Base-by-base conservation (phyloP, 1,284 basidiomycete species). In the Rhodotorula sp. region DNA sequence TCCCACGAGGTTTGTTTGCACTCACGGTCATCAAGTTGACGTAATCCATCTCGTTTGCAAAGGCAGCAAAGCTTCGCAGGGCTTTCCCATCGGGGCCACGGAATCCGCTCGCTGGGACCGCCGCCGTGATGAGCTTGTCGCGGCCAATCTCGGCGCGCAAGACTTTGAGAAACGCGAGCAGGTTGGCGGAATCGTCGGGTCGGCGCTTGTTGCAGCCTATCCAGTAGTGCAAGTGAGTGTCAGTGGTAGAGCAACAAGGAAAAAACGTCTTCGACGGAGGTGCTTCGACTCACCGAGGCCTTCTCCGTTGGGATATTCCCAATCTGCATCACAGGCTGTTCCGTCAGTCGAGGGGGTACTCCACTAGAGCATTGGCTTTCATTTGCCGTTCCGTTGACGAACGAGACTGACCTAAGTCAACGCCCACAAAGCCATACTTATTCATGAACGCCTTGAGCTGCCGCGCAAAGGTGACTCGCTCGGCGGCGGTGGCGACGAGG, bases 261-360 rank as follows among this genome's bases (percentile, higher is more conserved):
- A 34, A 34, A 34, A 34, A 34, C 34, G 34, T 34, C 34, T 34
- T 34, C 34, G 34, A 34, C 4, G 34, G 18, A 63, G 61, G 12
- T 3, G 10, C 12, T 28, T 15, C 26, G 23, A 38, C 56, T 47
- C 5, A 57, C 68, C 69, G 43, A 74, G 66, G 2, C 64, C 72
- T 2, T 77, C 70, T 66, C 84, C 85, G 57, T 88, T 90, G 57
- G 92, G 92, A 80, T 93, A 95, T 81, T 94, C 93, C 92, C 91
- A 94, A 80, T 94, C 92, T 60, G 34, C n/a, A 16, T 5, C 5
- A 2, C 12, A 48, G 76, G 34, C n/a, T n/a, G n/a, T 2, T 34
- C 2, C 34, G 34, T 34, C 34, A 34, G 34, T 7, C 34, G 5
- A 7, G 34, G 34, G 34, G 7, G 34, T 34, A 34, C 34, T 34